A percentile compares a stretch with the other conserved stretches of the same genome.
Conservation (phyloP, 23 red algal species). For the Chondrus crispus region DNA sequence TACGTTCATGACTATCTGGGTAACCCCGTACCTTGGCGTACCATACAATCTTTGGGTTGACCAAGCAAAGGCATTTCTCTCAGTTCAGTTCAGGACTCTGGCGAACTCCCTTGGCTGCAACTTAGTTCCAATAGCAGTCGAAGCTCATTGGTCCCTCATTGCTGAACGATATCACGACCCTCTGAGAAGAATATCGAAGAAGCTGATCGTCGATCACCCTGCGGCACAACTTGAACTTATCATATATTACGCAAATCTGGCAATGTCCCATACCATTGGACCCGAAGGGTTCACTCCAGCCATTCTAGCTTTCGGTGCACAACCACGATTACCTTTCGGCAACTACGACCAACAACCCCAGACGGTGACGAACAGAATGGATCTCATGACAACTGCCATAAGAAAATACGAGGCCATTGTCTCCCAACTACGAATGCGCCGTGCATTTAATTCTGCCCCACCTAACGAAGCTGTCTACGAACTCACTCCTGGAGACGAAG, state of each 20-base stretch:
- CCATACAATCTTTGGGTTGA: neutral
- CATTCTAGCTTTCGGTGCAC: neutral
- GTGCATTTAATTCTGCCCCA: neutral
- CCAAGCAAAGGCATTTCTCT: neutral
- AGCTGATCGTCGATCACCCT: neutral
- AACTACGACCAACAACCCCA: constrained; percentile 4
- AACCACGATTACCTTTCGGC: neutral
- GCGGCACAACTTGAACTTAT: neutral
- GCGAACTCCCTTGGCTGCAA: neutral
- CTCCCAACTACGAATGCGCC: neutral
- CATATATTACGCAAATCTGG: neutral
- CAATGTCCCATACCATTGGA: constrained; percentile 11
- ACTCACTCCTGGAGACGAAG: neutral
- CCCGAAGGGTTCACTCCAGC: neutral
- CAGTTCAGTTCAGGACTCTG: neutral
- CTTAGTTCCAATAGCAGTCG: neutral
- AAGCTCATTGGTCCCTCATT: constrained; percentile 12
- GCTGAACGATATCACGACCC: constrained; percentile 13
- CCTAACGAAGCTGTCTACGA: neutral
- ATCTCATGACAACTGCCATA: neutral
- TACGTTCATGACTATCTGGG: constrained; percentile 8
- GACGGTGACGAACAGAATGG: neutral
- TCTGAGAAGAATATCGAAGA: neutral
- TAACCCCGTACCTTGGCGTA: constrained; percentile 12
- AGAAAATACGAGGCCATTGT: neutral